Base-by-base conservation (phyloP, 1,284 basidiomycete genomes). In the Cryptococcus maquisensis region DNA sequence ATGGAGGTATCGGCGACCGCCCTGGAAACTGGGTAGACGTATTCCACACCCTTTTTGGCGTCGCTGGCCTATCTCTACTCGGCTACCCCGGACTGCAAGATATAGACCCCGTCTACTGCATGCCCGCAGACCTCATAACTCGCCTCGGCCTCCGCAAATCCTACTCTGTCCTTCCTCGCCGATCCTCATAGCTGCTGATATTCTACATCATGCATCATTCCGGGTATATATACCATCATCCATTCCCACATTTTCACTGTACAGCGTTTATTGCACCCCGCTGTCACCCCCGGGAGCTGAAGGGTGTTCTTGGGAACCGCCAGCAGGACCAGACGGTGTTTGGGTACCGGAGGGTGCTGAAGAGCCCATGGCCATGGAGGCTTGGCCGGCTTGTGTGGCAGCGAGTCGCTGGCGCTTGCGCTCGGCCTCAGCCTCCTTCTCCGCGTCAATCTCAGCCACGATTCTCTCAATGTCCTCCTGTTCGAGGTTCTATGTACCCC, bases 361-460 rank as follows among this genome's bases (percentile, higher is more conserved):
- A 15, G 57, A 52, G 18, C 62, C 62, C 67, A 69, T 71, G 12
- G 72, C 71, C 71, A 74, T 73, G 51, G 62, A 61, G n/a, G 69
- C 68, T 58, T 74, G 73, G 40, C 73, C 71, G 7, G 73, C 73
- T 57, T 73, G 71, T 18, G 86, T 87, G 10, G 90, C 85, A 48
- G 89, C 87, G 56, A 88, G 72, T 64, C 87, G 77, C 57, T 83
- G 84, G 49, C 86, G 82, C 76, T 92, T 92, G 73, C 86, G 79
- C 76, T 95, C 90, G 43, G 89, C 89, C 81, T 94, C 90, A 81
- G 89, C 90, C 79, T 96, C 94, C 79, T 96, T 97, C 79, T 97
- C 94, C 58, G 85, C 83, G 75, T 97, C 93, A 61, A 97, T 97
- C 50, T 90, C 87, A 44, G 84, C 78, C 2, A 97, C 94, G 60